Evolutionary conservation across 768 basidiomycete species (phyloP).

Genomic region (Mrakia frigida): DNA sequence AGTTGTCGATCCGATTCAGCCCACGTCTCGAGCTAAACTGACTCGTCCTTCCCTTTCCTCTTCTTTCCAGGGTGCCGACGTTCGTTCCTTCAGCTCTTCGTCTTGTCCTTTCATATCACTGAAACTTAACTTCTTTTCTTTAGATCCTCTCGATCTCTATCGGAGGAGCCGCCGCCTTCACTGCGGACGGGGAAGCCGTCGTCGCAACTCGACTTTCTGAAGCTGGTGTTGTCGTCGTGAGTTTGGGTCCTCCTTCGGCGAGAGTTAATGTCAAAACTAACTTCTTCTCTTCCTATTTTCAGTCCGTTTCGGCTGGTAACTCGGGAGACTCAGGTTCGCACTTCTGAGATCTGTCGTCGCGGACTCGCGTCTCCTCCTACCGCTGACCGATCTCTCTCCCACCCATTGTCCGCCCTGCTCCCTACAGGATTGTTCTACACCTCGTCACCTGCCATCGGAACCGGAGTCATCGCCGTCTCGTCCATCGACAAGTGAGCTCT

Average conservation of each 20-base stretch:
- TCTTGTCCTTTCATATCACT: too few species aligned
- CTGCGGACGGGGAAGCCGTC: conserved; percentile 53
- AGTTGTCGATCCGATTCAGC: too few species aligned
- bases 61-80: conserved; percentile 58
- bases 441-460: conserved; percentile 51
- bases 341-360: background rate
- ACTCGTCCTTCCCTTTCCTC: too few species aligned
- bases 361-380: background rate
- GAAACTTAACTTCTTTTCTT: too few species aligned
- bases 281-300: background rate
- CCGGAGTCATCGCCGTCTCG: conserved; percentile 51
- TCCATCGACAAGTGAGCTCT: conserved; percentile 36
- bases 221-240: conserved; percentile 52
- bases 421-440: conserved; percentile 46
- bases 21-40: too few species aligned
- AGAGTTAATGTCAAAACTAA: too few species aligned
- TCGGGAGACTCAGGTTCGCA: conserved; percentile 51
- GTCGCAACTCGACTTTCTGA: conserved; percentile 58
- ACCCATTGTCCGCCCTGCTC: background rate
- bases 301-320: conserved; percentile 56
- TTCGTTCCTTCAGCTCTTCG: conserved; percentile 42
- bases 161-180: conserved; percentile 61
- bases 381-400: background rate
- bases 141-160: conserved; percentile 55
- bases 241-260: background rate